Base-by-base conservation (phyloP, 768 basidiomycete genomes). In the Mycena maculata region DNA sequence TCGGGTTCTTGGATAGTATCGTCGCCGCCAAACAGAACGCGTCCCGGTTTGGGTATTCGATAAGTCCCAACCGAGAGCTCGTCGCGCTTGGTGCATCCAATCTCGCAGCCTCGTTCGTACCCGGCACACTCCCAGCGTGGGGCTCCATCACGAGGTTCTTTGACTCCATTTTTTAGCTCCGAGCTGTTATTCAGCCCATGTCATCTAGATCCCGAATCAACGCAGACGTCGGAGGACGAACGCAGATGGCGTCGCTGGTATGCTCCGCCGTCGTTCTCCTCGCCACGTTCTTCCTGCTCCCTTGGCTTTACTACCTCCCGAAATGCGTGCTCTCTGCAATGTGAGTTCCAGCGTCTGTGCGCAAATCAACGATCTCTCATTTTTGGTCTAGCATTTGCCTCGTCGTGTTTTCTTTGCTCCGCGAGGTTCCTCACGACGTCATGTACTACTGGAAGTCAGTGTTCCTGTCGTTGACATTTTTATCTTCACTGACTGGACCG, bases 21-120 rank as follows among this genome's bases (percentile, higher is more conserved):
- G 95, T 96, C 3, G 93, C 96, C 0, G 97, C 97, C 3, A 98
- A 99, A 74, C 96, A 98, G 76, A 96, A 93, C 65, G 89, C 89
- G 0, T 86, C 89, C 4, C 90, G 90, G 15, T 98, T 91, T 74
- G 92, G 94, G 3, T 91, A 98, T 76, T 87, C 92, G 0, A 92
- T 99, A 69, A 93, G 90, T 69, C 95, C 96, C 0, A 99, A 99
- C 76, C 91, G 98, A 30, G 98, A 99, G 75, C 85, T 99, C 1
- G 96, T 98, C 27, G 98, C 98, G 1, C 83, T 99, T 20, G 95
- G 95, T 47, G 89, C 92, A 13, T 88, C 90, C 15, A 98, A 98
- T 75, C 81, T 97, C 38, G 86, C 81, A 4, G 90, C 84, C 1
- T 91, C 93, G 1, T 91, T 96, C 72, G 81, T 98, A 59, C 92